A percentile compares a stretch with the other conserved stretches of the same genome.
Conservation (phyloP, 148 eudicot species). For the Vaccinium macrocarpon region DNA sequence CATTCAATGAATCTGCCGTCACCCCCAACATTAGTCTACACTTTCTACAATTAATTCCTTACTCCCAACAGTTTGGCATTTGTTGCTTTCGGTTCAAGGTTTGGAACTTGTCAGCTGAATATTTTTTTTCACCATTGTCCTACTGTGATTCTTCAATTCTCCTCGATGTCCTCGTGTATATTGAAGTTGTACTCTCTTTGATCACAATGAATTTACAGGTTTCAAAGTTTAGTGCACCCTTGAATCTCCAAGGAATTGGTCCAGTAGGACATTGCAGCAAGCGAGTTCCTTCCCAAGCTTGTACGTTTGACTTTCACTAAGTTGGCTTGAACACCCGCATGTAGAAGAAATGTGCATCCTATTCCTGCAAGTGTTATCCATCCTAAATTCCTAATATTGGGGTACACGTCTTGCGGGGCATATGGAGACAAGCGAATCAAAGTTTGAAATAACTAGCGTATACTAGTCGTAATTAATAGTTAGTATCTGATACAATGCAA, state of each 20-base stretch:
- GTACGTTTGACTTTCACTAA: background rate
- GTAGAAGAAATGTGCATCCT: background rate
- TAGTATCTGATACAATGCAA: too few relatives aligned
- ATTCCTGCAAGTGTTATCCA: background rate
- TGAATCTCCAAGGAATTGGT: background rate
- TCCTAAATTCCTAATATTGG: background rate
- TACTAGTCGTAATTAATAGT: too few relatives aligned
- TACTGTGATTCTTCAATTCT: background rate
- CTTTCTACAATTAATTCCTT: background rate
- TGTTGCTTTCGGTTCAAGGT: background rate
- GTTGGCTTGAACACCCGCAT: too few relatives aligned
- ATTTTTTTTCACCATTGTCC: background rate
- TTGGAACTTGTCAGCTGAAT: background rate
- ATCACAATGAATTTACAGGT: background rate
- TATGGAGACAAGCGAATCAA: background rate
- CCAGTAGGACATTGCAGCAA: background rate
- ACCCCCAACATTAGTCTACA: background rate
- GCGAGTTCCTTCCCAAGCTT: background rate
- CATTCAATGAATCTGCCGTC: background rate
- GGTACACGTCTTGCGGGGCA: background rate
- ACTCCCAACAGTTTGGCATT: background rate
- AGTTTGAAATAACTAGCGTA: background rate
- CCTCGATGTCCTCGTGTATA: background rate
- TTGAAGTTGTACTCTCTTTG: background rate
- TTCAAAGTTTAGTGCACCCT: background rate